phyloP scores from a whole-genome alignment of 768 basidiomycete species.

The Suillus variegatus region DNA sequence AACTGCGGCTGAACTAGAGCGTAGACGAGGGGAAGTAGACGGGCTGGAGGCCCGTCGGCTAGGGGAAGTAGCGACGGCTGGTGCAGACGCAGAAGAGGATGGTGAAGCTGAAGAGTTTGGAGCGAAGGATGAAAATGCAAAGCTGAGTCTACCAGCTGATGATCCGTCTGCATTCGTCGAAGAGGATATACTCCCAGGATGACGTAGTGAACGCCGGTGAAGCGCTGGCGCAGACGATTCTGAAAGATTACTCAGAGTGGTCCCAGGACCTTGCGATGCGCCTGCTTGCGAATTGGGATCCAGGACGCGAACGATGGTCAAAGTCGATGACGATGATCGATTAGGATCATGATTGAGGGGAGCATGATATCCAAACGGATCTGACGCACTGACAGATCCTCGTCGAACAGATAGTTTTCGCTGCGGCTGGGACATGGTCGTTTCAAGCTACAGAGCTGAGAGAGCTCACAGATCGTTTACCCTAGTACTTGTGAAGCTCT shows the following conservation, averaged over 20 bases:
- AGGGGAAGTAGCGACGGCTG: conserved; percentile 32
- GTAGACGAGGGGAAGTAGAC: conserved; percentile 44
- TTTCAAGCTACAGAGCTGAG: background rate
- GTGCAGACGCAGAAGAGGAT: conserved; percentile 19
- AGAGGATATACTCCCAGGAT: conserved; percentile 32
- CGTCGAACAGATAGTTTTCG: conserved; percentile 54
- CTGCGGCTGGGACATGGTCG: conserved; percentile 21
- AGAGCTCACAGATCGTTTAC: background rate
- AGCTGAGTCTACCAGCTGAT: conserved; percentile 45
- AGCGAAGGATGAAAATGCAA: conserved; percentile 69
- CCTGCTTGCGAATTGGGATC: conserved; percentile 28
- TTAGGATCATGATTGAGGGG: conserved; percentile 52
- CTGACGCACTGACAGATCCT: conserved; percentile 67
- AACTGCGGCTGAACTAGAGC: conserved; percentile 47
- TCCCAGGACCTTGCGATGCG: conserved; percentile 1
- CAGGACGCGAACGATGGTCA: conserved; percentile 75
- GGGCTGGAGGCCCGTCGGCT: conserved; percentile 35
- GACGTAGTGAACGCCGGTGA: conserved; percentile 34
- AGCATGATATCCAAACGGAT: conserved; percentile 64
- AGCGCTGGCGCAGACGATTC: conserved; percentile 26
- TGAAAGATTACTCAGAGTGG: conserved; percentile 19
- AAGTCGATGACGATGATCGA: conserved; percentile 57
- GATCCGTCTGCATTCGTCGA: conserved; percentile 24
- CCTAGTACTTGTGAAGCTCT: background rate
- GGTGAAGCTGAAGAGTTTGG: conserved; percentile 22